phyloP scores from a whole-genome alignment of 192 early-diverging fungal genomes.

The Rhizoclosmatium sp. region DNA sequence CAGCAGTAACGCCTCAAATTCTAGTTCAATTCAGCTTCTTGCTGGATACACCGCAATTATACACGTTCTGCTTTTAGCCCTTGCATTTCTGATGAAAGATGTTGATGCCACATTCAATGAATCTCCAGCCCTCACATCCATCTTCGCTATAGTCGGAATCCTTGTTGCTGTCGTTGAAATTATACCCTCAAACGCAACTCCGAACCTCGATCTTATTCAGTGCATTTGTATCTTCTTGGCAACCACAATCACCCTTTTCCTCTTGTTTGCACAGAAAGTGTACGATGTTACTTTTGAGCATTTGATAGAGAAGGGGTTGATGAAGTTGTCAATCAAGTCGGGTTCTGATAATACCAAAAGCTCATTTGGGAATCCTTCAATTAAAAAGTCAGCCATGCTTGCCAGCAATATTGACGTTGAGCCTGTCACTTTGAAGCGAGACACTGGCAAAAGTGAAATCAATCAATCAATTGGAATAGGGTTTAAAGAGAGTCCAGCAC shows the following conservation, averaged over 20 bases:
- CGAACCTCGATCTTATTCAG: neutral
- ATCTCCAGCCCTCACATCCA: neutral
- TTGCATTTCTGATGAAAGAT: conserved; percentile 4
- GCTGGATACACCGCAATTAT: neutral
- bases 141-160: neutral
- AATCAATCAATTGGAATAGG: neutral
- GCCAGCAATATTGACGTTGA: neutral
- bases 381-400: neutral
- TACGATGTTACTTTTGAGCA: neutral
- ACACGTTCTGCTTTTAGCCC: neutral
- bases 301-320: neutral
- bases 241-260: neutral
- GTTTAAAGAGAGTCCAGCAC: neutral
- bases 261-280: conserved; percentile 7
- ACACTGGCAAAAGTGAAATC: neutral
- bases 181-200: neutral
- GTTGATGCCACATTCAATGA: conserved; percentile 2
- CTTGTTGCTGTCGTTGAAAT: neutral
- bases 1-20: neutral
- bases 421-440: neutral
- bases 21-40: neutral
- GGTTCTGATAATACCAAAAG: neutral
- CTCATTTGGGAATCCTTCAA: neutral
- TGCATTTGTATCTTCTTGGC: neutral
- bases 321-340: neutral